Evolutionary conservation across 371 early-diverging fungal genomes (phyloP).

Genomic region (Rhizopus arrhizus): DNA sequence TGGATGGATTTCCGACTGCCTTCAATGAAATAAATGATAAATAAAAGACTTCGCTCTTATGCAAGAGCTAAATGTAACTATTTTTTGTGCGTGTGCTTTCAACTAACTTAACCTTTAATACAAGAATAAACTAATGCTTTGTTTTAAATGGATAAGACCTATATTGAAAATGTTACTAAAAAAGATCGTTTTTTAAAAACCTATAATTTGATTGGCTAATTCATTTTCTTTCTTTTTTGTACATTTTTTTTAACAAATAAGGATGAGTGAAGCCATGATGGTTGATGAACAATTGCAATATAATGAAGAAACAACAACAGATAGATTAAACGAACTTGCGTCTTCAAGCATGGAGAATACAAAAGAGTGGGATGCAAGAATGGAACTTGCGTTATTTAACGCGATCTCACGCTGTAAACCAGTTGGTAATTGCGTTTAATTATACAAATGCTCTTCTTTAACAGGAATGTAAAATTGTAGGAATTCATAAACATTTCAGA

Average conservation of each 20-base stretch:
- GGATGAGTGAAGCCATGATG: neutral
- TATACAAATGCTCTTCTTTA: neutral
- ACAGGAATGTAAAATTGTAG: slow-evolving; percentile 24
- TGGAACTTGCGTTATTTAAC: slow-evolving; percentile 61
- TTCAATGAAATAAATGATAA: neutral
- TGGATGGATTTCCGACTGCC: slow-evolving; percentile 18
- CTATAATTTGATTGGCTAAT: neutral
- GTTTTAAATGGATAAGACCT: too few species aligned
- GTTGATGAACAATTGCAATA: neutral
- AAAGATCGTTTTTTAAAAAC: neutral
- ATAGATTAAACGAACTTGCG: slow-evolving; percentile 3
- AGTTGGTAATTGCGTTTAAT: slow-evolving; percentile 46
- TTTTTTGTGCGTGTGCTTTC: too few species aligned
- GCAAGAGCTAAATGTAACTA: too few species aligned
- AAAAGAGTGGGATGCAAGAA: slow-evolving; percentile 60
- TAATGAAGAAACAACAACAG: neutral
- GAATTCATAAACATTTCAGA: slow-evolving; percentile 67
- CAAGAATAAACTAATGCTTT: too few species aligned
- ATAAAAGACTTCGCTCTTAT: too few species aligned
- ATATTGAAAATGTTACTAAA: too few species aligned
- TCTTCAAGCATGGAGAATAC: neutral
- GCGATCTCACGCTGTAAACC: slow-evolving; percentile 64
- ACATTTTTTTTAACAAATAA: too few species aligned
- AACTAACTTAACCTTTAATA: too few species aligned
- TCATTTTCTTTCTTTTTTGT: neutral